Evolutionary conservation across 805 yeast genomes (phyloP), one percentile per base, ranked within the genome.

Genomic region (Yarrowia sp.): DNA sequence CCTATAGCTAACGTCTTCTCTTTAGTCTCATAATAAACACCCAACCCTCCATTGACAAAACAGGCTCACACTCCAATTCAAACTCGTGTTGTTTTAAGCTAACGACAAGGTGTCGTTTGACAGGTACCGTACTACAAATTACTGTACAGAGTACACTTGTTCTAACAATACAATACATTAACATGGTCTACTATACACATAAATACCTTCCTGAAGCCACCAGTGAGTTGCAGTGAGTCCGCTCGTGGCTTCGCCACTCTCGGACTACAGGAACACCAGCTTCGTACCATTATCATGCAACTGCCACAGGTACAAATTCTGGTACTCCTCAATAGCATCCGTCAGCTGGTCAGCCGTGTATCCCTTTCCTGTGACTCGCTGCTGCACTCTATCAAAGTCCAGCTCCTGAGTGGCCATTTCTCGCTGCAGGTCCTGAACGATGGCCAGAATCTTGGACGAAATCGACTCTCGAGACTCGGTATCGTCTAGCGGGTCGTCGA

Each of bases 261-360:
- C 51, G 10, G n/a, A 11, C 39, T 65, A 68, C 17, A 69, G 28
- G 50, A 69, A 69, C 33, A 62, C 58, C 65, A 70, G 66, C 42
- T 48, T 58, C 14, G 66, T 32, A 9, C 69, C 61, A 38, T 55
- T 55, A 17, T 55, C 61, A 31, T 55, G 61, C n/a, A 55, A 38
- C 61, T 55, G 61, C 61, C 61, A 55, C 38, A 55, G 13, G 38
- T 55, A 55, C 61, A 55, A 38, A 38, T 55, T 55, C 61, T 55
- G 61, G 75, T 93, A 93, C 74, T 89, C 92, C 48, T 80, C 79
- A 50, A 93, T 79, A 80, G 96, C 89, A 65, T 84, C 87, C 64
- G 81, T 84, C 69, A 93, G 83, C 73, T 91, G 91, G 68, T 86
- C 83, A 71, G 87, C 86, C 0, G 96, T 91, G 76, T 84, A 93